Evolutionary conservation across 805 yeast genomes (phyloP), one percentile per base, ranked within the genome.

Genomic region (Saccharomycopsis sp.): DNA sequence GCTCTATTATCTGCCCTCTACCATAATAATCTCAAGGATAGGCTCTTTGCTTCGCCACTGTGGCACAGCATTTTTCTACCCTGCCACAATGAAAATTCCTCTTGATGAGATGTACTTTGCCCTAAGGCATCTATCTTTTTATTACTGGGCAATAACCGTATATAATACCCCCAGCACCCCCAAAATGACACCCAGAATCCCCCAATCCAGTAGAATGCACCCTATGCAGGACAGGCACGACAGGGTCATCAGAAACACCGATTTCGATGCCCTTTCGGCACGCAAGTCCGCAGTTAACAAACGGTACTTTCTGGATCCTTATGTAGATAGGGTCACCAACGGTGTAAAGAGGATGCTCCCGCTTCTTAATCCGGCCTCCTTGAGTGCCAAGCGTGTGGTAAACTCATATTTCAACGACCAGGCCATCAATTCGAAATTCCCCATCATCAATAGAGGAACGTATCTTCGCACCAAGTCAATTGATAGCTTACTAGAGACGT

Each of bases 391-490:
- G 24, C 47, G 49, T 5, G 50, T 22, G 34, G 3, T 57, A 3
- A 23, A 52, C 17, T 19, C 2, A 50, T 54, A 69, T 19, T 64
- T 70, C 2, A 70, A 75, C 52, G 62, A 61, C 23, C 51, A 29
- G n/a, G 34, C 25, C 3, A 9, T 55, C 12, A 72, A 69, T 17
- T 70, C 74, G 24, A 83, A 83, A 61, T 67, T 80, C 25, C 89
- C 89, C 1, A 68, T 84, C 41, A 83, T 84, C 53, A 84, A 84
- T 65, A 69, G 85, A 35, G 89, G 89, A 25, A 82, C 87, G 1
- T 83, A 77, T 65, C 71, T 80, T 52, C 69, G 87, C 35, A 77
- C 81, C 0, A 63, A 59, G 17, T 74, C 78, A 55, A 73, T 83
- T 34, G 78, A 80, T 62, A 20, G 57, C 8, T 64, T 82, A 7